phyloP scores from a whole-genome alignment of 2,329 filamentous ascomycete genomes.

The Pseudogymnoascus sp. region DNA sequence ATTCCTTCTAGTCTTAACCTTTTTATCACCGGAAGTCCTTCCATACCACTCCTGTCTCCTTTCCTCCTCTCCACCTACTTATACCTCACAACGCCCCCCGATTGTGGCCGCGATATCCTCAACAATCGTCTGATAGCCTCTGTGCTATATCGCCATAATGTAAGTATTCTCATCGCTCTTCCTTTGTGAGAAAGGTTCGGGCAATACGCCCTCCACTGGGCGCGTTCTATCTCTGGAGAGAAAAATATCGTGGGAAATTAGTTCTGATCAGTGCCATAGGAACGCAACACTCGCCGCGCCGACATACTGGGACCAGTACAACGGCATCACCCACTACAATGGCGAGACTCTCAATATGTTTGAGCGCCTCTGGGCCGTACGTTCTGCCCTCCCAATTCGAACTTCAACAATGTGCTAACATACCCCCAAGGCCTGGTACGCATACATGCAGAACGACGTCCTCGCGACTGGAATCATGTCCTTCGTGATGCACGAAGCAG shows the following conservation, averaged over 20 bases:
- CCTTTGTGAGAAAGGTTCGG: neutral
- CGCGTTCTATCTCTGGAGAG: neutral
- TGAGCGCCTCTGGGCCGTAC: conserved; percentile 81
- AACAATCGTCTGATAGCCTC: conserved; percentile 5
- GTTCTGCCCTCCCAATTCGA: conserved; percentile 27
- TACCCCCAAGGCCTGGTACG: conserved; percentile 65
- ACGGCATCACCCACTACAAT: conserved; percentile 64
- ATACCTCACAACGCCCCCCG: neutral
- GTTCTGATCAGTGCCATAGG: neutral
- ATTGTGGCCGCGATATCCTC: neutral
- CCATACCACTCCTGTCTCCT: neutral
- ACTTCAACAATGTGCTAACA: conserved; percentile 15
- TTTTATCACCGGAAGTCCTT: conserved; percentile 1
- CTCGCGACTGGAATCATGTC: conserved; percentile 97
- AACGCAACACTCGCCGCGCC: conserved; percentile 7
- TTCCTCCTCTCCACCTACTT: conserved; percentile 2
- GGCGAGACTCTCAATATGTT: conserved; percentile 68
- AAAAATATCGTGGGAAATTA: conserved; percentile 2
- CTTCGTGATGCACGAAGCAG: conserved; percentile 84
- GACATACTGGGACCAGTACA: conserved; percentile 47
- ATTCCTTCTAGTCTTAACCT: neutral
- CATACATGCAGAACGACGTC: conserved; percentile 95
- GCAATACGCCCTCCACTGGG: neutral
- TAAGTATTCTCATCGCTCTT: neutral
- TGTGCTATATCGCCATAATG: conserved; percentile 4